Evolutionary conservation across 495 filamentous ascomycete species (phyloP), one percentile per base, ranked within the genome.

Genomic region (Cercophora newfieldiana): DNA sequence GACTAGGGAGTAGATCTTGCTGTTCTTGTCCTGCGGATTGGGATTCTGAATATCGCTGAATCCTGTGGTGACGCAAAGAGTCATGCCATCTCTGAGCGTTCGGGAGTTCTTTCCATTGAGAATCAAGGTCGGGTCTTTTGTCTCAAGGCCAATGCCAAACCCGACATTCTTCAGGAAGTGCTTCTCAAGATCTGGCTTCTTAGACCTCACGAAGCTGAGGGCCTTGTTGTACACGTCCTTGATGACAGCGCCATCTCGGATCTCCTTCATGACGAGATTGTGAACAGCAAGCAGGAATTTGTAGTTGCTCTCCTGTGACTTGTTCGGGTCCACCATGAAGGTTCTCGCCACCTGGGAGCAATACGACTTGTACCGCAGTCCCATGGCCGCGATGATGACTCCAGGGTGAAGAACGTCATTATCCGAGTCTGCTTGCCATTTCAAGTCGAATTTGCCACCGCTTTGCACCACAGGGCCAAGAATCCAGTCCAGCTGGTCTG

Each of bases 151-250:
- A 70, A 98, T 93, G 25, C 93, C 95, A 49, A 86, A 88, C 56
- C 95, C 95, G 44, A 97, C 86, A 65, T 88, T 96, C 78, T 95
- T 97, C 47, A 92, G 70, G 73, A 99, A 97, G 69, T 97, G 89
- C 77, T 91, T 90, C 75, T 97, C 95, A 18, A 98, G 81, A 53
- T 99, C 95, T 14, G 96, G 94, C 75, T 94, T 96, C 77, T 93
- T 98, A 7, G 90, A 79, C 71, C 88, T 92, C 59, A 98, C 82
- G 16, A 92, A 78, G 57, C 72, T 79, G 59, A 95, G 72, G 1
- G 95, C 96, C 78, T 97, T 98, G 77, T 84, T 87, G 79, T 96
- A 97, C 21, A 99, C 85, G 68, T 97, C 94, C 75, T 96, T 97
- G 59, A 89, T 90, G 3, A 86, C 81, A 7, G 89, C 91, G 31